phyloP scores from a whole-genome alignment of 495 filamentous ascomycete genomes.

The Tricharina praecox region DNA sequence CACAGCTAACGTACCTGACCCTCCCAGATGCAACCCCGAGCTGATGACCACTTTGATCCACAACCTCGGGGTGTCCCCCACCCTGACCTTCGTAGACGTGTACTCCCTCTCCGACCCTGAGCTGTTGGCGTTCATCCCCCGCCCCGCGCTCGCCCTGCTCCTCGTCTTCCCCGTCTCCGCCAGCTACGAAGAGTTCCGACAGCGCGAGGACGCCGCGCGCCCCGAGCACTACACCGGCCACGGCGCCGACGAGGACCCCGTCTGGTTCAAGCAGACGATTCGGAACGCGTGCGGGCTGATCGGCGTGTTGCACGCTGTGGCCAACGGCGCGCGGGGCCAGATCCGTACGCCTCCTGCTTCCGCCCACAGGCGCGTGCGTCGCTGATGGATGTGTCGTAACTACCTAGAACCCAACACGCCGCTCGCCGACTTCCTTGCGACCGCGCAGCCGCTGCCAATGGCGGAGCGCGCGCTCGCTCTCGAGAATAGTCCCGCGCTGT shows the following conservation, averaged over 20 bases:
- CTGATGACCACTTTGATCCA: constrained; percentile 63
- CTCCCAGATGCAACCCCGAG: constrained; percentile 45
- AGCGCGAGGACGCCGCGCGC: constrained; percentile 41
- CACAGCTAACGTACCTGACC: no score
- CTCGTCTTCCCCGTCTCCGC: constrained; percentile 69
- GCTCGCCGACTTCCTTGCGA: constrained; percentile 19
- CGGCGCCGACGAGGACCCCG: constrained; percentile 38
- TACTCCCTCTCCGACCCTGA: constrained; percentile 66
- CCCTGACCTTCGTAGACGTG: constrained; percentile 62
- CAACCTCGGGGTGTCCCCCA: constrained; percentile 51
- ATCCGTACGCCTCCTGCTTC: constrained; percentile 28
- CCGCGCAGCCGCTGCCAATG: constrained; percentile 33
- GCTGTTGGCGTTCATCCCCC: constrained; percentile 60
- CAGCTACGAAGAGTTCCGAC: constrained; percentile 49
- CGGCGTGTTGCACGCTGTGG: constrained; percentile 56
- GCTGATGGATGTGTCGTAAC: constrained; percentile 6
- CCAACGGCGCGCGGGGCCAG: constrained; percentile 40
- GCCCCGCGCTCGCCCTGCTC: constrained; percentile 65
- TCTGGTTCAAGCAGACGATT: constrained; percentile 91
- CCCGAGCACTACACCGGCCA: constrained; percentile 32
- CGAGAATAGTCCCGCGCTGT: constrained; percentile 53
- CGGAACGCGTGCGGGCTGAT: constrained; percentile 74
- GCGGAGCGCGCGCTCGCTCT: constrained; percentile 49
- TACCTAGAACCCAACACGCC: constrained; percentile 28
- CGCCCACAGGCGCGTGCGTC: background rate